Evolutionary conservation across 1,139 yeast genomes (phyloP).

Genomic region (Diutina sp.): DNA sequence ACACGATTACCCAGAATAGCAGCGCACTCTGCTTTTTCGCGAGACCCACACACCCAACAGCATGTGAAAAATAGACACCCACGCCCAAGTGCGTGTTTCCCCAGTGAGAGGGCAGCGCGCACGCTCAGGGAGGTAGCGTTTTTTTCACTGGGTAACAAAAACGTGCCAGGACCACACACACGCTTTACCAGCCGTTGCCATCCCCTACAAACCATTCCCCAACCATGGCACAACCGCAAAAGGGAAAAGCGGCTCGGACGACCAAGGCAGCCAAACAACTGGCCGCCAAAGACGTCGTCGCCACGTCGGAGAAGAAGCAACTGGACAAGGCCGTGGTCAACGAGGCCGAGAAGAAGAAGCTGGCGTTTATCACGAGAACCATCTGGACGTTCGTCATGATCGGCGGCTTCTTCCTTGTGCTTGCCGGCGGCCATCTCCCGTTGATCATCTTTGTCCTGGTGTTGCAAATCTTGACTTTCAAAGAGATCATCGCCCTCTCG

Average conservation of each 20-base stretch:
- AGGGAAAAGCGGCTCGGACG: background rate
- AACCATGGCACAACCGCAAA: background rate
- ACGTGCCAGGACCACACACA: background rate
- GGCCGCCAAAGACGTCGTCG: background rate
- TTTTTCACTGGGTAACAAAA: background rate
- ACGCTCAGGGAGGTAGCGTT: background rate
- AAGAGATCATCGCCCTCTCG: slow-evolving; percentile 82
- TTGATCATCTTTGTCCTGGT: slow-evolving; percentile 58
- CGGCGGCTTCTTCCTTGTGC: slow-evolving; percentile 49
- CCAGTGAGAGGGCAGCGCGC: background rate
- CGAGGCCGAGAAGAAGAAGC: slow-evolving; percentile 57
- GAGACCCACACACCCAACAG: background rate
- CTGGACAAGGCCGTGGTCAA: slow-evolving; percentile 8
- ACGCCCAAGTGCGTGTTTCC: background rate
- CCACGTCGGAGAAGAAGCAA: too few relatives aligned
- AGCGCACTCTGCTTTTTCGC: background rate
- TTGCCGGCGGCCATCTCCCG: slow-evolving; percentile 84
- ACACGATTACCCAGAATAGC: background rate
- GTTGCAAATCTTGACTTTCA: slow-evolving; percentile 74
- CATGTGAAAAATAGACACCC: background rate
- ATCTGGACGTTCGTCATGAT: slow-evolving; percentile 94
- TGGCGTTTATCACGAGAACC: slow-evolving; percentile 80
- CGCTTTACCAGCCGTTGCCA: background rate
- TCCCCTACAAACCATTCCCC: background rate
- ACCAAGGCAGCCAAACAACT: background rate